Percentiles rank a stretch among this genome's conserved stretches.
Evolutionary conservation across 441 rosid genomes (phyloP).

Genomic region (Populus hybrid): DNA sequence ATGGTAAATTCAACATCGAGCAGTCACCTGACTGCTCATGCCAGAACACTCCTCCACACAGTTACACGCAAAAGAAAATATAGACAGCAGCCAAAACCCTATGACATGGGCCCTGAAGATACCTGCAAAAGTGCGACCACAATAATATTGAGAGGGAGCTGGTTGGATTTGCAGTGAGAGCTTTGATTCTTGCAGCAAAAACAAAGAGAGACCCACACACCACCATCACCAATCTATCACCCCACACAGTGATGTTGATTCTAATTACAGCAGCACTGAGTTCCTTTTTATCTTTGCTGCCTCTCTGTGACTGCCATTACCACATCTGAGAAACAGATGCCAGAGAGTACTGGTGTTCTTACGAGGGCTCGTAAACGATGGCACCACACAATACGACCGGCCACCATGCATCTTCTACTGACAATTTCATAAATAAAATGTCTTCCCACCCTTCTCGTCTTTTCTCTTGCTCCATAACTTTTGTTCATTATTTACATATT

Average conservation of each 20-base stretch:
- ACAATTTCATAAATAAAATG: constrained; percentile 29
- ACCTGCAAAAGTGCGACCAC: constrained; percentile 29
- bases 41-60: not conserved
- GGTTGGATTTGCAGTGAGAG: constrained; percentile 27
- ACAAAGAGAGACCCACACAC: constrained; percentile 15
- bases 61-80: not conserved
- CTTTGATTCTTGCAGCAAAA: constrained; percentile 33
- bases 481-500: not conserved
- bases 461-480: constrained; percentile 7
- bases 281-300: constrained; percentile 3
- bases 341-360: constrained; percentile 5
- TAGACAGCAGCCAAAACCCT: constrained; percentile 4
- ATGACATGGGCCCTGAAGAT: constrained; percentile 10
- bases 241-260: constrained; percentile 15
- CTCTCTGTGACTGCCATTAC: constrained; percentile 30
- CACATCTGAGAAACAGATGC: constrained; percentile 14
- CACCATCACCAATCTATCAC: constrained; percentile 9
- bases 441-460: not conserved
- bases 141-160: constrained; percentile 23
- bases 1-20: not conserved
- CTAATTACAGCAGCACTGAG: constrained; percentile 5
- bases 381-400: constrained; percentile 19
- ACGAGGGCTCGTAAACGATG: constrained; percentile 15
- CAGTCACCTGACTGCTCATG: not conserved
- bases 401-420: constrained; percentile 18